phyloP scores from a whole-genome alignment of 352 stramenopile species.

The Phytophthora meadii region DNA sequence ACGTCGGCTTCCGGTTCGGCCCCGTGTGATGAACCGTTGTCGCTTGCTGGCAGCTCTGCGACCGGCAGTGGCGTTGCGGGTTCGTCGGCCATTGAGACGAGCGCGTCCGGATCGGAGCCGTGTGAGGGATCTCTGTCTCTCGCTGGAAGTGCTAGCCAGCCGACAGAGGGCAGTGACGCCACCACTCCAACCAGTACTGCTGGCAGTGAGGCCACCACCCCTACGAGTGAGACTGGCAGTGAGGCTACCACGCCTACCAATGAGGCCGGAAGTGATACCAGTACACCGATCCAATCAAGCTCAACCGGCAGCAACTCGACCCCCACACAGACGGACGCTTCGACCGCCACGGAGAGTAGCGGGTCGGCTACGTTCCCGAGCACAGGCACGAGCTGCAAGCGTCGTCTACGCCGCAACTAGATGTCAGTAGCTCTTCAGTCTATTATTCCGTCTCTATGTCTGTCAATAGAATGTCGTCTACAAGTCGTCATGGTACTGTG shows the following conservation, averaged over 20 bases:
- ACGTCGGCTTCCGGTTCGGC: constrained; percentile 17
- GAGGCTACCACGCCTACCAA: constrained; percentile 9
- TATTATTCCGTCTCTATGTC: constrained; percentile 13
- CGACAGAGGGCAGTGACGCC: constrained; percentile 6
- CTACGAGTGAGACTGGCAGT: constrained; percentile 10
- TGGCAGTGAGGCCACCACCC: constrained; percentile 17
- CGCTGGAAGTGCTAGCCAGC: constrained; percentile 12
- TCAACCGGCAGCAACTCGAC: constrained; percentile 17
- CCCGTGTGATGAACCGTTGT: constrained; percentile 15
- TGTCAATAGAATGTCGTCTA: constrained; percentile 6
- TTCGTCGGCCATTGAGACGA: constrained; percentile 24
- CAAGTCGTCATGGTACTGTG: no score
- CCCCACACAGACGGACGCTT: constrained; percentile 20
- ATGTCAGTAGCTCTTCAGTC: neutral
- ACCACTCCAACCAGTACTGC: constrained; percentile 14
- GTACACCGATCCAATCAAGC: constrained; percentile 5
- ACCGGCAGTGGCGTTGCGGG: constrained; percentile 23
- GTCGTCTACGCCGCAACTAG: constrained; percentile 32
- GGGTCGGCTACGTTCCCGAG: constrained; percentile 24
- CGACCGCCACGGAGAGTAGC: constrained; percentile 17
- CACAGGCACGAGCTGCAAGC: constrained; percentile 36
- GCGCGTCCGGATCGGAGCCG: constrained; percentile 23
- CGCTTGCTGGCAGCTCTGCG: no score
- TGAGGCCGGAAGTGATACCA: constrained; percentile 14
- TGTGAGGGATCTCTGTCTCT: constrained; percentile 28